These are phyloP conservation scores for Penicillium fuscoglaucum DNA, from an alignment of 2,329 filamentous ascomycete species.

Conservation along the genomic window DNA sequence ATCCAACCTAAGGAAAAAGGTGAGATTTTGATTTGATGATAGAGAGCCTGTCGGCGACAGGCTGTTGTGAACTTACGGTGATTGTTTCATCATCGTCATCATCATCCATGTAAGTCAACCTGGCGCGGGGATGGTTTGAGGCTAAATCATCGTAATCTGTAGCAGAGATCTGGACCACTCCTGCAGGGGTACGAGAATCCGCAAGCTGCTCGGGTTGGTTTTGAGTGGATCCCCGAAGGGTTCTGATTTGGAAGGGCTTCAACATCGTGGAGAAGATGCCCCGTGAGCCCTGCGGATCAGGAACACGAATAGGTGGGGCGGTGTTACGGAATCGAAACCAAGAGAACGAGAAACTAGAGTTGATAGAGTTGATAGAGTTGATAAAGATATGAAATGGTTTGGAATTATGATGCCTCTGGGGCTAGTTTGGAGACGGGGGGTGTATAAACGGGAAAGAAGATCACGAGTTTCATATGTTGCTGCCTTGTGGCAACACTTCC, in stretches of 20 bases:
- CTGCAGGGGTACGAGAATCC: conserved; percentile 20
- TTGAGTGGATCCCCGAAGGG: conserved; percentile 30
- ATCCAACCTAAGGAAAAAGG: conserved; percentile 42
- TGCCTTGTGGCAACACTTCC: conserved; percentile 17
- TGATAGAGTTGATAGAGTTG: conserved; percentile 3
- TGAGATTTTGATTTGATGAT: conserved; percentile 15
- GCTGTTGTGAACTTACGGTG: conserved; percentile 36
- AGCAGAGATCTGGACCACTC: conserved; percentile 43
- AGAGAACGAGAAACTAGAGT: conserved; percentile 4
- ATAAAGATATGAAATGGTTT: conserved; percentile 2
- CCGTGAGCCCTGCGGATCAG: conserved; percentile 5
- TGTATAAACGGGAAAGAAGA: conserved; percentile 1
- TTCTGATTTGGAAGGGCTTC: conserved; percentile 44
- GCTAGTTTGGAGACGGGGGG: conserved; percentile 4
- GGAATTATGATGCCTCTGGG: conserved; percentile 14
- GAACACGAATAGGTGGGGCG: conserved; percentile 10
- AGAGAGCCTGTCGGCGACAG: too few species aligned
- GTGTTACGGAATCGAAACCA: conserved; percentile 11
- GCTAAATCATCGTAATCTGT: conserved; percentile 47
- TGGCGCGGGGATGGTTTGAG: conserved; percentile 42
- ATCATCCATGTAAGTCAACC: conserved; percentile 47
- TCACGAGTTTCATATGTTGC: conserved; percentile 13
- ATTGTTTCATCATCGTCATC: conserved; percentile 51
- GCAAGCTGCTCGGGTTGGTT: conserved; percentile 5
- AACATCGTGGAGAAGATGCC: conserved; percentile 31